These are phyloP conservation scores for Calonectria pseudoreteaudii DNA, from an alignment of 2,329 filamentous ascomycete genomes.

Conservation along the genomic window DNA sequence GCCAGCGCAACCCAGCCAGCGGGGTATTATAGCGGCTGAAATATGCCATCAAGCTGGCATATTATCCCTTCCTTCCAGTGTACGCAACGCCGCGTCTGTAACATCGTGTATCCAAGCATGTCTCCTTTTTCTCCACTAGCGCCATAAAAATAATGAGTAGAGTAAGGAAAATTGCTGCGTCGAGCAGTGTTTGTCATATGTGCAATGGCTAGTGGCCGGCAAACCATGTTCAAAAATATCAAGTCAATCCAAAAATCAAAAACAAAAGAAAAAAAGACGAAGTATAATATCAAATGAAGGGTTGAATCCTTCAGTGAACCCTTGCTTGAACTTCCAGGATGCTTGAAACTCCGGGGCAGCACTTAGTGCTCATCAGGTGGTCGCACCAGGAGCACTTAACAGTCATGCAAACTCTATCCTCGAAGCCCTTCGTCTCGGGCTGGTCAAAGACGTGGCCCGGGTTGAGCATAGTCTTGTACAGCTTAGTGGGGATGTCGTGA, in stretches of 20 bases:
- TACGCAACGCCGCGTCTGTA: conserved; percentile 1
- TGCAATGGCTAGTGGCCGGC: conserved; percentile 13
- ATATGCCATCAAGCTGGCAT: conserved; percentile 4
- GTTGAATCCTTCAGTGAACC: conserved; percentile 55
- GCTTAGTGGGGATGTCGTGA: conserved; percentile 73
- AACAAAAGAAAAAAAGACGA: background rate
- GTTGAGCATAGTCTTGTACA: conserved; percentile 74
- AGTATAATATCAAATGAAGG: background rate
- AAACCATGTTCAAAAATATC: background rate
- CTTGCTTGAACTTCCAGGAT: conserved; percentile 75
- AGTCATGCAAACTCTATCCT: conserved; percentile 68
- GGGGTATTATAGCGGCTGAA: conserved; percentile 20
- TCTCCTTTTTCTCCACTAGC: conserved; percentile 17
- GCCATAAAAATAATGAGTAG: conserved; percentile 12
- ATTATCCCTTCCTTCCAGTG: background rate
- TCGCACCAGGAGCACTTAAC: conserved; percentile 79
- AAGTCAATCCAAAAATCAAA: conserved; percentile 5
- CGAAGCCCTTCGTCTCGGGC: conserved; percentile 63
- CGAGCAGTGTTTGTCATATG: conserved; percentile 25
- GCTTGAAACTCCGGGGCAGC: conserved; percentile 77
- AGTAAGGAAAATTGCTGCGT: conserved; percentile 29
- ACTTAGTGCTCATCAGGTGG: conserved; percentile 76
- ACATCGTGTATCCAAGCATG: conserved; percentile 14
- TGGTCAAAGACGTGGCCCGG: conserved; percentile 64
- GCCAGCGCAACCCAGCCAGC: conserved; percentile 15